Evolutionary conservation across 2,329 filamentous ascomycete species (phyloP).

Genomic region (Ilyonectria destructans): DNA sequence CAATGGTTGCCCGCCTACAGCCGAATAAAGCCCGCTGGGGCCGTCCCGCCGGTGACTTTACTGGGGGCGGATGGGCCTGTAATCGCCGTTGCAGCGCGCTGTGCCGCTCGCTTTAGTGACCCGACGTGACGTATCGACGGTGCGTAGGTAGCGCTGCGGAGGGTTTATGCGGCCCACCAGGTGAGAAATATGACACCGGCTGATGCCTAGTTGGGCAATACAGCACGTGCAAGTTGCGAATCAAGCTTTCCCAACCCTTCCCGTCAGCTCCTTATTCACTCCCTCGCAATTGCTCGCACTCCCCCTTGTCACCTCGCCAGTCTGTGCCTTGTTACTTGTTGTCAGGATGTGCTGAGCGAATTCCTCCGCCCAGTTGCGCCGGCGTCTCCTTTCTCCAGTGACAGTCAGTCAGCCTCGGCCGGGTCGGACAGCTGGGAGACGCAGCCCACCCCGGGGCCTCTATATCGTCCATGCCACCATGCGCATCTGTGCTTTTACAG

Average conservation of each 20-base stretch:
- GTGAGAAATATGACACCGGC: neutral
- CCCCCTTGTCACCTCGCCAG: neutral
- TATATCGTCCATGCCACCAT: neutral
- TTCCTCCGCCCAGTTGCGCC: neutral
- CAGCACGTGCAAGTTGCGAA: conserved; percentile 10
- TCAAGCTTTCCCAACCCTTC: conserved; percentile 5
- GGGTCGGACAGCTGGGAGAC: neutral
- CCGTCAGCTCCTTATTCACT: neutral
- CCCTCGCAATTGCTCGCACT: neutral
- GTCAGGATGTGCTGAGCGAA: neutral
- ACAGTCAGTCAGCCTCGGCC: neutral
- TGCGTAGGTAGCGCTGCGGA: neutral
- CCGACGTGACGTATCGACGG: neutral
- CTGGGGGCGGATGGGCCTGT: neutral
- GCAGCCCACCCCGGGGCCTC: neutral
- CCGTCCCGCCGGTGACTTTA: neutral
- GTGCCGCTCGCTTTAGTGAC: neutral
- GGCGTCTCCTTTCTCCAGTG: neutral
- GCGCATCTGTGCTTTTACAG: neutral
- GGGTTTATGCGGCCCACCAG: neutral
- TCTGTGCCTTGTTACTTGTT: neutral
- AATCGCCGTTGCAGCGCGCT: neutral
- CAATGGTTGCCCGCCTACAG: neutral
- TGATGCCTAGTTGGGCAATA: neutral
- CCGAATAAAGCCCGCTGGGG: neutral